These are phyloP conservation scores for Trichoderma sp. DNA, from an alignment of 2,329 filamentous ascomycete species.

Conservation along the genomic window DNA sequence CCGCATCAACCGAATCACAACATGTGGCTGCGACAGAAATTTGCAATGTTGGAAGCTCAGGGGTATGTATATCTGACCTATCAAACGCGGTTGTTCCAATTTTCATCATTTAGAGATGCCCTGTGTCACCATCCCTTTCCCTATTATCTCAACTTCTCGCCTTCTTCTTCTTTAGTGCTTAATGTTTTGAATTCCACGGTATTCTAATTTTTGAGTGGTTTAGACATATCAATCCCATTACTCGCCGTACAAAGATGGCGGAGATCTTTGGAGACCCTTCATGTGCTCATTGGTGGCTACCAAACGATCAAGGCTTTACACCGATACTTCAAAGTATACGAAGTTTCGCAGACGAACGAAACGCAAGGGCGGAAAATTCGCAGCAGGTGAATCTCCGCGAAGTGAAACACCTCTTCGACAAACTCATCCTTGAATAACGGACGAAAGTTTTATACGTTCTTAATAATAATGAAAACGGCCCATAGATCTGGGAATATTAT, in stretches of 20 bases:
- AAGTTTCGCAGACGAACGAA: constrained; percentile 79
- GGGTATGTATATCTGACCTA: constrained; percentile 61
- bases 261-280: constrained; percentile 73
- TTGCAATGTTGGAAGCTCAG: constrained; percentile 75
- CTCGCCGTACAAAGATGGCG: constrained; percentile 75
- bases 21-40: constrained; percentile 78
- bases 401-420: constrained; percentile 73
- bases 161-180: background rate
- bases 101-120: background rate
- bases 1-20: constrained; percentile 72
- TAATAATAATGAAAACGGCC: background rate
- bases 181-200: background rate
- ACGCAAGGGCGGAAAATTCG: constrained; percentile 59
- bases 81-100: background rate
- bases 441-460: background rate
- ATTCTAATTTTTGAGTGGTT: background rate
- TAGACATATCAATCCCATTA: constrained; percentile 82
- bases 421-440: constrained; percentile 47
- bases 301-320: constrained; percentile 75
- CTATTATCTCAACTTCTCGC: background rate
- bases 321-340: constrained; percentile 76
- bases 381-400: constrained; percentile 71
- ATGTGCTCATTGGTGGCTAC: constrained; percentile 85
- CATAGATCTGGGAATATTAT: background rate
- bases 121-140: background rate